Percentiles rank a stretch among this genome's conserved stretches.
phyloP scores from a whole-genome alignment of 2,329 filamentous ascomycete genomes.

The Trichoderma lentiforme region DNA sequence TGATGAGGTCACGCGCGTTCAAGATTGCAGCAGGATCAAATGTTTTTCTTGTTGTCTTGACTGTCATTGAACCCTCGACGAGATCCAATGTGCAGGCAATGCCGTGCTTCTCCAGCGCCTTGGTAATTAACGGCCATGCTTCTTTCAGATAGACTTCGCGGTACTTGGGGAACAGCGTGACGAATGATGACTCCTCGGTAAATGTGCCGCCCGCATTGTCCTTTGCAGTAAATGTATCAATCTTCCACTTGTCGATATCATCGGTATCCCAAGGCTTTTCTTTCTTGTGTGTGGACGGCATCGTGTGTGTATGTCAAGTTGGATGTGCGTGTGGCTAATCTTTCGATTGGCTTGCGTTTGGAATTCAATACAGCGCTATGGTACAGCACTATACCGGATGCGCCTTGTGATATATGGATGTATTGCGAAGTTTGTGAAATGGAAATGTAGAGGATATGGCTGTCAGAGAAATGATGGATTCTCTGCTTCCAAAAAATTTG shows the following conservation, averaged over 20 bases:
- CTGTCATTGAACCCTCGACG: slow-evolving; percentile 93
- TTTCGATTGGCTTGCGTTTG: too few species aligned
- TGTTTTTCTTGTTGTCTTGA: slow-evolving; percentile 89
- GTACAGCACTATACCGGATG: background rate
- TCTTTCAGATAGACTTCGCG: slow-evolving; percentile 91
- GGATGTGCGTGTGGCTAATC: background rate
- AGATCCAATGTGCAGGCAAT: slow-evolving; percentile 91
- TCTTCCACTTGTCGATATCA: slow-evolving; percentile 96
- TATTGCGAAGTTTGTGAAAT: background rate
- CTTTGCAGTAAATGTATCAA: slow-evolving; percentile 78
- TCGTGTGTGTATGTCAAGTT: slow-evolving; percentile 33
- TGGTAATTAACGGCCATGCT: slow-evolving; percentile 88
- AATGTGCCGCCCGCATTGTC: slow-evolving; percentile 86
- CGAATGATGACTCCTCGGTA: slow-evolving; percentile 88
- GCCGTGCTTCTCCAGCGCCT: slow-evolving; percentile 78
- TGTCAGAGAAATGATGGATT: background rate
- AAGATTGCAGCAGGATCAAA: slow-evolving; percentile 90
- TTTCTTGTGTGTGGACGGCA: slow-evolving; percentile 86
- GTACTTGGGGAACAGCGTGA: slow-evolving; percentile 89
- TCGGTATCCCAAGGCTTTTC: slow-evolving; percentile 96
- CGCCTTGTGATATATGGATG: background rate
- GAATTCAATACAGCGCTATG: background rate
- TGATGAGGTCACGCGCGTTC: slow-evolving; percentile 91
- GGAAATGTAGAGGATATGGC: background rate
- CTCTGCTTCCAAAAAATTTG: slow-evolving; percentile 26